A percentile compares a stretch with the other conserved stretches of the same genome.
Evolutionary conservation across 1,284 basidiomycete species (phyloP).

Genomic region (Moesziomyces antarcticus): DNA sequence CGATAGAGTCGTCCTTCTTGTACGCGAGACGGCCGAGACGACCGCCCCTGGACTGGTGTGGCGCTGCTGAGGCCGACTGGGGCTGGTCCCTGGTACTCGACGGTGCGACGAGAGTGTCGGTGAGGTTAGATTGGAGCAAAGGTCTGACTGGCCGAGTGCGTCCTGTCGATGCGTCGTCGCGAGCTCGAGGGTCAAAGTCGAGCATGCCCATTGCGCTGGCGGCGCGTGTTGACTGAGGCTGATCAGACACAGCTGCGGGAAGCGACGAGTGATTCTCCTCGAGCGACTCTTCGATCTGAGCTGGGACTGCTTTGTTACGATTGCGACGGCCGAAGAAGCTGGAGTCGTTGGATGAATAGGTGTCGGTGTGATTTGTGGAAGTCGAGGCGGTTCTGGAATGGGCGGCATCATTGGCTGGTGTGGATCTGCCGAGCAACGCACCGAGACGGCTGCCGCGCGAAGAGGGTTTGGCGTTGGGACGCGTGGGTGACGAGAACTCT

Average conservation of each 20-base stretch:
- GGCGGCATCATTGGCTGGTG: conserved; percentile 1
- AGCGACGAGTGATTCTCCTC: no score
- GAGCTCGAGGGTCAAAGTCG: conserved; percentile 7
- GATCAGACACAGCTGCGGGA: not conserved
- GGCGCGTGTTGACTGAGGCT: conserved; percentile 4
- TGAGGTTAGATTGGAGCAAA: conserved; percentile 26
- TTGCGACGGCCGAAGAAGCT: conserved; percentile 32
- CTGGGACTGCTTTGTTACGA: conserved; percentile 12
- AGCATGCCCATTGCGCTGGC: conserved; percentile 30
- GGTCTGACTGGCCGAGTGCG: conserved; percentile 12
- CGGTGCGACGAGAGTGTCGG: conserved; percentile 5
- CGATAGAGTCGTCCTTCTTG: conserved; percentile 47
- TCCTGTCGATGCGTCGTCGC: not conserved
- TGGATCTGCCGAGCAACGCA: conserved; percentile 18
- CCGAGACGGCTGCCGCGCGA: conserved; percentile 37
- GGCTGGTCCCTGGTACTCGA: not conserved
- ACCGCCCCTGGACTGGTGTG: conserved; percentile 25
- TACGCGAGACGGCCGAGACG: conserved; percentile 43
- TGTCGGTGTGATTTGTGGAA: conserved; percentile 24
- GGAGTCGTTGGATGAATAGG: conserved; percentile 17
- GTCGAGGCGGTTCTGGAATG: conserved; percentile 21
- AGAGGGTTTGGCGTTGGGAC: conserved; percentile 4
- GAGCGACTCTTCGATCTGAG: conserved; percentile 1
- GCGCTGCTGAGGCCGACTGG: conserved; percentile 1
- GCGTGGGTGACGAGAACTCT: conserved; percentile 13